Evolutionary conservation across 257 asterid genomes (phyloP), one percentile per base, ranked within the genome.

Genomic region (Gynochthodes officinalis): DNA sequence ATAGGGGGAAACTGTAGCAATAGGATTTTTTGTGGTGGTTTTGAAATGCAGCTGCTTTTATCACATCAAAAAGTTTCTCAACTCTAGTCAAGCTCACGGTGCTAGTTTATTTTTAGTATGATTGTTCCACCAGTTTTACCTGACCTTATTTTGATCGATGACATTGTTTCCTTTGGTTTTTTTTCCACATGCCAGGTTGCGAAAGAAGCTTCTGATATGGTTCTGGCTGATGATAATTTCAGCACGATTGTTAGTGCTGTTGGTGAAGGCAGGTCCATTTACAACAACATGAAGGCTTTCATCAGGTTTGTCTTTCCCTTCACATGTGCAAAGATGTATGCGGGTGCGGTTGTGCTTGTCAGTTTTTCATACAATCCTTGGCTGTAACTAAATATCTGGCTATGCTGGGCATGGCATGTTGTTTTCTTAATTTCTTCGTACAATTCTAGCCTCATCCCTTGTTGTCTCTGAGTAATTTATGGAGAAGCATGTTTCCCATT

Each of bases 151-250:
- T 6, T 49, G 33, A 16, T 68, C 39, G 30, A 53, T 35, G 2
- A 28, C 2, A 10, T 28, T 44, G 23, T 74, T 53, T 23, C 27
- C 35, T 18, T 40, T 40, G 7, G 42, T 42, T 28, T 30, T 32
- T 69, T 62, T 37, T 75, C 21, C 76, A 70, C 21, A 5, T 52
- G 40, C 27, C 82, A 95, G 99, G 99, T 95, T 73, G 99, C 99
- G 69, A 95, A 90, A 85, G 99, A 95, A 85, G 99, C 98, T 70
- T 87, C 99, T 52, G 99, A 95, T 87, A 95, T 95, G 99, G 98
- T 95, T 74, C 80, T 95, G 73, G 98, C 99, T 16, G 99, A 95
- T 75, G 99, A 95, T 78, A 95, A 95, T 76, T 95, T 95, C 83
- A 89, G 96, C 84, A 86, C 99, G 33, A 92, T 95, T 67, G 99